Conservation (phyloP, 345 rosid genomes). For the Dipteronia dyeriana region DNA sequence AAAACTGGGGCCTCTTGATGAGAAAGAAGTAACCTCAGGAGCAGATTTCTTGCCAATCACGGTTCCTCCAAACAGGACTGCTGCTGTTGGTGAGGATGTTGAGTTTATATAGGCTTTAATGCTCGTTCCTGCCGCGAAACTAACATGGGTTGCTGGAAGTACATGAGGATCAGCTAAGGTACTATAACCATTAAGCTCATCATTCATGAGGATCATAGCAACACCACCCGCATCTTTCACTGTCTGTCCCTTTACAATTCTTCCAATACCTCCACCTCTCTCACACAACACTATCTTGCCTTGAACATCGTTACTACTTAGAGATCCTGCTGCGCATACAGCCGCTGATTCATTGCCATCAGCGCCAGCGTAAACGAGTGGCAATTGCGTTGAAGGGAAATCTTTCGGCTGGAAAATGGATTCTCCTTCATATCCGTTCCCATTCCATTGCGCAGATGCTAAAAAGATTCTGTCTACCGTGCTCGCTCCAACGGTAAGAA, state of each 20-base stretch:
- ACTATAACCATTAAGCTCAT: constrained; percentile 30
- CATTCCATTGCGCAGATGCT: constrained; percentile 42
- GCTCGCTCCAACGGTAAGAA: constrained; percentile 61
- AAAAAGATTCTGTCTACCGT: constrained; percentile 51
- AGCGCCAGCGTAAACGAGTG: constrained; percentile 46
- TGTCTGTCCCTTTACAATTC: constrained; percentile 41
- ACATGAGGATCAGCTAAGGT: constrained; percentile 45
- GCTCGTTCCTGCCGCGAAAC: constrained; percentile 29
- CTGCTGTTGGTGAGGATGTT: constrained; percentile 36
- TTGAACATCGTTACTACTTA: constrained; percentile 27
- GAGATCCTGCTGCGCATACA: constrained; percentile 31
- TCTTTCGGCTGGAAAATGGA: constrained; percentile 45
- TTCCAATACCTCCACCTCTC: constrained; percentile 32
- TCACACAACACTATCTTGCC: constrained; percentile 54
- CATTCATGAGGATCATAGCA: constrained; percentile 49
- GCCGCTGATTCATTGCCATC: constrained; percentile 26
- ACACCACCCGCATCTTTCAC: constrained; percentile 50
- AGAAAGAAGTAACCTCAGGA: constrained; percentile 46
- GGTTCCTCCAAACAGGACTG: constrained; percentile 42
- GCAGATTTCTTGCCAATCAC: constrained; percentile 37
- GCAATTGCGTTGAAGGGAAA: constrained; percentile 34
- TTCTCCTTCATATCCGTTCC: constrained; percentile 45
- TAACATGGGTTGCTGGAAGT: constrained; percentile 46
- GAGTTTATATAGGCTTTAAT: constrained; percentile 40
- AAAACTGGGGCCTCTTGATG: constrained; percentile 46